Evolutionary conservation across 179 eudicot genomes (phyloP), one percentile per base, ranked within the genome.

Genomic region (Drosera spatulata): DNA sequence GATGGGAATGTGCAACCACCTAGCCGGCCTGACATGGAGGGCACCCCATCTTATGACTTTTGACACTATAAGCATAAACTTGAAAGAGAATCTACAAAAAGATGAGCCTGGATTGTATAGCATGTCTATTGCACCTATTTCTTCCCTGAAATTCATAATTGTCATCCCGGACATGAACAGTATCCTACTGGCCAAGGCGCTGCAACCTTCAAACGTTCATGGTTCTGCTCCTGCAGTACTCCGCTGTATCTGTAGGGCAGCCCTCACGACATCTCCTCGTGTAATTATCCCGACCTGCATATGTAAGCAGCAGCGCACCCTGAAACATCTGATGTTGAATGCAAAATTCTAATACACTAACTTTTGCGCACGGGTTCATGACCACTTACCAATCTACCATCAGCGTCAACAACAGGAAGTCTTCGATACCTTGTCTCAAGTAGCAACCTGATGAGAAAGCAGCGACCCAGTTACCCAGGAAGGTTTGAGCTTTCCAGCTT

Each of bases 181-280:
- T 45, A 45, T 45, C 7, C 10, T 45, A 45, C 10, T 10, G 8
- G 8, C 49, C 49, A 12, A 10, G 13, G 13, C 10, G n/a, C 13
- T 10, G 13, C 53, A 11, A 50, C 11, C 13, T 50, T 15, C 13
- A 10, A n/a, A 50, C 2, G 13, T 5, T 71, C 72, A 75, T 77
- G 63, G 78, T 57, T 71, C 73, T 69, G 79, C 60, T 40, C 43
- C 66, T 71, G 80, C 87, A 6, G 8, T 63, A 7, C 68, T 68
- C n/a, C 82, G 87, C 71, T 88, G 84, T 47, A 91, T 82, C 52
- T 85, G 77, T 59, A 91, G 80, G 53, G 98, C 98, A 59, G 95
- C 96, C 76, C 96, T 77, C 41, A 91, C 83, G 39, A 89, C 91
- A 64, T 91, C 81, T 44, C 98, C 98, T 78, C 98, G 84, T 14